phyloP scores from a whole-genome alignment of 345 rosid species.

The Punica granatum region DNA sequence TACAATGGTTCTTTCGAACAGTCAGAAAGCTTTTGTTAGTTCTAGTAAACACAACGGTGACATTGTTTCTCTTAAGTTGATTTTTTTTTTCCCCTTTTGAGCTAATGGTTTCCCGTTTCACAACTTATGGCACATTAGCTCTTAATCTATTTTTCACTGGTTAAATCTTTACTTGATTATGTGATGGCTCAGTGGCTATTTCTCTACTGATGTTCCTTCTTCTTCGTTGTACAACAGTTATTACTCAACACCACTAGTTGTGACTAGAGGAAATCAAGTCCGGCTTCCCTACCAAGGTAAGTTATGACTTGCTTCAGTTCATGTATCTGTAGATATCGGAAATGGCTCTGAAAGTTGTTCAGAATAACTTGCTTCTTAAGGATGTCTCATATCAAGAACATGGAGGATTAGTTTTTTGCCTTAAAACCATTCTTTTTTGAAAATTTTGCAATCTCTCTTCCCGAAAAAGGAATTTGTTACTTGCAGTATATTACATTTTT shows the following conservation, averaged over 20 bases:
- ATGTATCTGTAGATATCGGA: not conserved
- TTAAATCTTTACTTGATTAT: not conserved
- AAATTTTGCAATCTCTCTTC: no score
- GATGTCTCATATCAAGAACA: no score
- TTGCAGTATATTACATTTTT: no score
- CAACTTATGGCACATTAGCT: not conserved
- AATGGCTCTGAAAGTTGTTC: not conserved
- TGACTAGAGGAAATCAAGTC: not conserved
- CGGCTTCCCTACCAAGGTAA: slow-evolving; percentile 1
- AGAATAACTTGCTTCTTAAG: not conserved
- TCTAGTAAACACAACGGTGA: not conserved
- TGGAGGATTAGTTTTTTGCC: no score
- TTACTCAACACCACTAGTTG: slow-evolving; percentile 11
- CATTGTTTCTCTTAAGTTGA: not conserved
- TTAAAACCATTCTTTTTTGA: no score
- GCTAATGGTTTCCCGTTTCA: no score
- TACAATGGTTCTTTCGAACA: not conserved
- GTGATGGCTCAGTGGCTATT: not conserved
- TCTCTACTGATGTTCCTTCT: not conserved
- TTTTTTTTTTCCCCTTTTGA: not conserved
- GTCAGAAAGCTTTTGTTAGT: not conserved
- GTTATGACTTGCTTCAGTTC: not conserved
- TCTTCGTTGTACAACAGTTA: slow-evolving; percentile 5
- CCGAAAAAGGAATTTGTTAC: no score
- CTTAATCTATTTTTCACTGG: not conserved